Percentiles rank a stretch among this genome's conserved stretches.
Evolutionary conservation across 2,329 filamentous ascomycete genomes (phyloP).

Genomic region (Massarina eburnea): DNA sequence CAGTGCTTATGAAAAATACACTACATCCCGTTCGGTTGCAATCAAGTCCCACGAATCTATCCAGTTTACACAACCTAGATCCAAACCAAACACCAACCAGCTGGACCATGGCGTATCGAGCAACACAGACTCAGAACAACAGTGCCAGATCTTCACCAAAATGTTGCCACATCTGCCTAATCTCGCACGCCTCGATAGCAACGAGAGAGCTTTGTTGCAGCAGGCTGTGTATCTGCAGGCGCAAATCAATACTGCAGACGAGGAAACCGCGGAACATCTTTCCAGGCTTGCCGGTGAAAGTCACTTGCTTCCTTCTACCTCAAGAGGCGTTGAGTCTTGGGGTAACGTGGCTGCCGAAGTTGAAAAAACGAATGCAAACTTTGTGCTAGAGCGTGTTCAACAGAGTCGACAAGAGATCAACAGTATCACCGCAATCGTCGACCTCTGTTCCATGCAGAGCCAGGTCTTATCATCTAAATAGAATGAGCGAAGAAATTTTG

Average conservation of each 20-base stretch:
- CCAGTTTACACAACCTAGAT: slow-evolving; percentile 8
- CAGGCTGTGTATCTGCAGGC: slow-evolving; percentile 37
- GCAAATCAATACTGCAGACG: slow-evolving; percentile 33
- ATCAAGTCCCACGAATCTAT: slow-evolving; percentile 25
- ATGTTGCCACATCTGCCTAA: slow-evolving; percentile 34
- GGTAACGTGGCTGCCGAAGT: slow-evolving; percentile 24
- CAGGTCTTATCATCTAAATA: slow-evolving; percentile 20
- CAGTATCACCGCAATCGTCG: slow-evolving; percentile 26
- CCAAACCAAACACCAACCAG: background rate
- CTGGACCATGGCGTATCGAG: background rate
- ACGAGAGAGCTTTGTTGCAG: slow-evolving; percentile 36
- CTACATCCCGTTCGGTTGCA: slow-evolving; percentile 20
- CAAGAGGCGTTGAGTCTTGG: slow-evolving; percentile 30
- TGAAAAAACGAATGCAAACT: slow-evolving; percentile 18
- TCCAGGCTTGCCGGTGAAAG: slow-evolving; percentile 42
- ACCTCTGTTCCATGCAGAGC: slow-evolving; percentile 32
- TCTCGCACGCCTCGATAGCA: slow-evolving; percentile 25
- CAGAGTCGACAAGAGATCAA: slow-evolving; percentile 26
- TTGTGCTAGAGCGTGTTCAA: slow-evolving; percentile 21
- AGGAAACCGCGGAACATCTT: slow-evolving; percentile 31
- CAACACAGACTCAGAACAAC: background rate
- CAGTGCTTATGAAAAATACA: slow-evolving; percentile 36
- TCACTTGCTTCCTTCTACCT: slow-evolving; percentile 39
- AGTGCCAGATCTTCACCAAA: slow-evolving; percentile 14
- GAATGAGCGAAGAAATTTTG: background rate